Base-by-base conservation (phyloP, 1,139 yeast species). In the Protomyces arabidopsidicola region DNA sequence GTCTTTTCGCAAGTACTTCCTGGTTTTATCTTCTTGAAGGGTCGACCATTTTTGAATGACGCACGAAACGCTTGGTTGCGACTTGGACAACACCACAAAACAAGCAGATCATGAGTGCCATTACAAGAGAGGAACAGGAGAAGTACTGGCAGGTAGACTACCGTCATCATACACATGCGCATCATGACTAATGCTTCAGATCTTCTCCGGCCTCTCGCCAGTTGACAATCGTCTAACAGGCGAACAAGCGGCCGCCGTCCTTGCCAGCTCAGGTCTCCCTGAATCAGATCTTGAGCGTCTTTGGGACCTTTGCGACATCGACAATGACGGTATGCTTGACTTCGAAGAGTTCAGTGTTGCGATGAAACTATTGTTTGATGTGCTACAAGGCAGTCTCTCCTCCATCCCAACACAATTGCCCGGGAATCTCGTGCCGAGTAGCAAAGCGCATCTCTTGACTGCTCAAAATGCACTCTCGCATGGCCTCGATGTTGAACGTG, bases 261-360 rank as follows among this genome's bases (percentile, higher is more conserved):
- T 93, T 71, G 90, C 89, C 75, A 93, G 93, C 77, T 89, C 97
- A 42, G 87, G 90, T 69, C 82, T 93, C 66, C 82, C 84, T 63
- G 90, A 90, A 66, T 81, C 82, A 45, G 85, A 90, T 72, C 79
- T 95, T 68, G 85, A 89, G 55, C 82, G 84, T 73, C 84, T 95
- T 53, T 93, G 98, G 98, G 90, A 88, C 70, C 77, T 93, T 54
- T 87, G 96, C 54, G 99, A 93, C 74, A 90, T 93, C 63, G 98
- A 93, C 75, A 83, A 83, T 65, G 98, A 93, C 75, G 97, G 97
- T 22, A 80, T 81, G 70, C 81, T 93, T 70, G 99, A 95, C 75
- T 93, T 93, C 74, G 99, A 93, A 75, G 98, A 93, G 76, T 93
- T 93, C 75, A 93, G 98, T 74, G 90, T 93, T 68, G 93, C 98